Evolutionary conservation across 768 basidiomycete genomes (phyloP).

Genomic region (Termitomyces titanicus): DNA sequence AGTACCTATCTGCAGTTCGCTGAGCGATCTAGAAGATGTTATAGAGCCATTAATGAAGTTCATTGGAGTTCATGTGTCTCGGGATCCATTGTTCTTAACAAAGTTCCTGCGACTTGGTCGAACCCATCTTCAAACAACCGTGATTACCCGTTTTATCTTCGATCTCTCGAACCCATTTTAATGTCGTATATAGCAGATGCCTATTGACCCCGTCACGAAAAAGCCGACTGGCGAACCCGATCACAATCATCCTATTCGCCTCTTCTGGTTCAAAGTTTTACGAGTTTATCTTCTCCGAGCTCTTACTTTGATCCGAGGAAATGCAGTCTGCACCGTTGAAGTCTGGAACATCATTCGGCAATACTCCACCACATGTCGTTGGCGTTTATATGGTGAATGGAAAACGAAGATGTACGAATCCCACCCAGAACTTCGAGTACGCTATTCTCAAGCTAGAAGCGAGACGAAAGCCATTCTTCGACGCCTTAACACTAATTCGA

Average conservation of each 20-base stretch:
- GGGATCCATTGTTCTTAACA: slow-evolving; percentile 73
- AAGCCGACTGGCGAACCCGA: slow-evolving; percentile 52
- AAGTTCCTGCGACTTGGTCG: slow-evolving; percentile 81
- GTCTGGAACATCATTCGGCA: slow-evolving; percentile 87
- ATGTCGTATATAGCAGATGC: slow-evolving; percentile 27
- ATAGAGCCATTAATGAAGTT: slow-evolving; percentile 79
- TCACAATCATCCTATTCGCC: slow-evolving; percentile 54
- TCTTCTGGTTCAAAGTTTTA: slow-evolving; percentile 83
- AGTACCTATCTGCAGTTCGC: slow-evolving; percentile 58
- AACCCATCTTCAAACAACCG: slow-evolving; percentile 53
- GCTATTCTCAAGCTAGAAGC: slow-evolving; percentile 77
- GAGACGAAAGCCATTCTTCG: slow-evolving; percentile 89
- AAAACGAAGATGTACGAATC: slow-evolving; percentile 65
- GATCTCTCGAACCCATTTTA: neutral
- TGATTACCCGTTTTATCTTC: slow-evolving; percentile 18
- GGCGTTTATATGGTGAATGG: slow-evolving; percentile 97
- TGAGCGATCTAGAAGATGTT: slow-evolving; percentile 71
- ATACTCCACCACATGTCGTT: slow-evolving; percentile 77
- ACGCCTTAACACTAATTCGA: slow-evolving; percentile 79
- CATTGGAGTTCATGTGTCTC: slow-evolving; percentile 75
- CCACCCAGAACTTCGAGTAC: slow-evolving; percentile 77
- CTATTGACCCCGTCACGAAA: slow-evolving; percentile 59
- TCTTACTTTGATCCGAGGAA: slow-evolving; percentile 78
- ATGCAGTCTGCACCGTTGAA: slow-evolving; percentile 87
- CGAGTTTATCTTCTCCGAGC: slow-evolving; percentile 84